Evolutionary conservation across 1,284 basidiomycete genomes (phyloP).

Genomic region (Austropuccinia psidii): DNA sequence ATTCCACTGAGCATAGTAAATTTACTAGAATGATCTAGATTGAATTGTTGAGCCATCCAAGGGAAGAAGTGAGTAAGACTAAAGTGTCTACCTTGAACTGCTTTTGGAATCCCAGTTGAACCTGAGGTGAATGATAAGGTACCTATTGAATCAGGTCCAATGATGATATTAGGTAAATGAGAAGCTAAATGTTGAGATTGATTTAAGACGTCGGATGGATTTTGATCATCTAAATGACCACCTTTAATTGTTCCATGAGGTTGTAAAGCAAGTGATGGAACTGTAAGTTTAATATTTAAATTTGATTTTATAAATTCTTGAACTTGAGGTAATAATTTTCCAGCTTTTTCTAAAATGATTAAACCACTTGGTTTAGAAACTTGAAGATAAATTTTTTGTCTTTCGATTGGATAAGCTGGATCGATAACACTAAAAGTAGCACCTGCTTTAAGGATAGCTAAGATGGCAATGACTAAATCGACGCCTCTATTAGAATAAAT

Average conservation of each 20-base stretch:
- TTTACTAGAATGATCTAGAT: conserved; percentile 64
- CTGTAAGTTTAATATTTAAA: conserved; percentile 79
- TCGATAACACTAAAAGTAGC: conserved; percentile 98
- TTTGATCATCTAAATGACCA: conserved; percentile 50
- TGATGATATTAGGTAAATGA: conserved; percentile 63
- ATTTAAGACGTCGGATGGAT: conserved; percentile 47
- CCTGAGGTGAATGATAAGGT: conserved; percentile 97
- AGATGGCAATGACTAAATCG: conserved; percentile 91
- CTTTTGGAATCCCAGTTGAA: conserved; percentile 96
- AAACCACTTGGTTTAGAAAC: conserved; percentile 91
- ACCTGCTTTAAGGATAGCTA: conserved; percentile 93
- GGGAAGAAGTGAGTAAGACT: conserved; percentile 99
- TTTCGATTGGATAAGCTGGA: conserved; percentile 88
- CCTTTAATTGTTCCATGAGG: conserved; percentile 61
- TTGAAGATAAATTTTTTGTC: conserved; percentile 91
- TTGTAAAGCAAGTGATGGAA: conserved; percentile 76
- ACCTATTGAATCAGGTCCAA: conserved; percentile 91
- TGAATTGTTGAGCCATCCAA: conserved; percentile 93
- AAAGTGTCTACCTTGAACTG: conserved; percentile 89
- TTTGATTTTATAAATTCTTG: conserved; percentile 75
- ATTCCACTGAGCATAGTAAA: conserved; percentile 99
- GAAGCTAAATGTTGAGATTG: conserved; percentile 40
- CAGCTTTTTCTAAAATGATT: conserved; percentile 84
- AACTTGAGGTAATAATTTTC: conserved; percentile 69
- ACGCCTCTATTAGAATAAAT: conserved; percentile 97